These are phyloP conservation scores for Paspalum vaginatum DNA, from an alignment of 176 grass and related monocot species.

Conservation along the genomic window DNA sequence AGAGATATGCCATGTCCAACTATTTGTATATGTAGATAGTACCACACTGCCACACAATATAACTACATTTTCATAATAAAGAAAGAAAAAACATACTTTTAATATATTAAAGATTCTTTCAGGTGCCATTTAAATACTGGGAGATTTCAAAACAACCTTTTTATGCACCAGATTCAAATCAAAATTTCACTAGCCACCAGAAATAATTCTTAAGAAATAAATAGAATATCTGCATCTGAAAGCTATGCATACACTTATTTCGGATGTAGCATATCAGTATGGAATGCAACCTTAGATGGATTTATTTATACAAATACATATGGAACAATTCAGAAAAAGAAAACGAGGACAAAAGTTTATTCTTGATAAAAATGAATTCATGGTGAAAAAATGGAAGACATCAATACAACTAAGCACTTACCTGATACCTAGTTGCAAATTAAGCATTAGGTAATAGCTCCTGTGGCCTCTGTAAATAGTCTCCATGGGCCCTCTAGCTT, in stretches of 20 bases:
- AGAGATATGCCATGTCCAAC: conserved; percentile 4
- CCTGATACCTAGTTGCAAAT: conserved; percentile 98
- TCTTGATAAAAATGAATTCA: background rate
- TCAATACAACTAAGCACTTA: conserved; percentile 34
- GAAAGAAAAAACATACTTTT: background rate
- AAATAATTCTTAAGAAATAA: conserved; percentile 31
- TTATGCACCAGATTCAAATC: background rate
- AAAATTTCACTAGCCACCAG: background rate
- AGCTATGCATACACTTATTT: conserved; percentile 27
- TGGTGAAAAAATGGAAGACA: conserved; percentile 1
- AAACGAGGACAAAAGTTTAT: background rate
- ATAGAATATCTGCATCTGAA: background rate
- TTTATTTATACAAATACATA: background rate
- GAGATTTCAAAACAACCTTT: background rate
- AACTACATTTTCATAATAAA: conserved; percentile 1
- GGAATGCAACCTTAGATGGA: conserved; percentile 24
- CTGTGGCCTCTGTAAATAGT: conserved; percentile 96
- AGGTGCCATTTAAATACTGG: background rate
- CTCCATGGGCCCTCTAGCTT: conserved; percentile 68
- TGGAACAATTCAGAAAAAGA: background rate
- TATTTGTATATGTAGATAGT: conserved; percentile 2
- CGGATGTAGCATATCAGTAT: conserved; percentile 9
- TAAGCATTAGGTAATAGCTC: conserved; percentile 96
- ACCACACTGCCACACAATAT: background rate
- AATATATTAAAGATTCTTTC: conserved; percentile 10